phyloP scores from a whole-genome alignment of 129 eudicot genomes.

The Smallanthus sonchifolius region DNA sequence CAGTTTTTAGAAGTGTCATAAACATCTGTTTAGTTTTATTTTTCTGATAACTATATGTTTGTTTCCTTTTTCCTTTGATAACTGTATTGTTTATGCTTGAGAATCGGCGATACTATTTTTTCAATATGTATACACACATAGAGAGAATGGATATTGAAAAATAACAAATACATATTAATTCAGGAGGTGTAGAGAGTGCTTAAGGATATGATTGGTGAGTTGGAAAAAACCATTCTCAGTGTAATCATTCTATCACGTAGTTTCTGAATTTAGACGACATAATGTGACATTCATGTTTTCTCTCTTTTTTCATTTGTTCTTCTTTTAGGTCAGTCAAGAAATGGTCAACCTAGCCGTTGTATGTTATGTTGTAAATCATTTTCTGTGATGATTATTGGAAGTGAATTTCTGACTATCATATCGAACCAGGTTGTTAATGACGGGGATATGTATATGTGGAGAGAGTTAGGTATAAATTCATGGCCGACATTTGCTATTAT shows the following conservation, averaged over 20 bases:
- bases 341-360: not conserved
- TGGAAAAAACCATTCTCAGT: not conserved
- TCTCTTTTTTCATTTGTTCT: not conserved
- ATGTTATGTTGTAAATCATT: not conserved
- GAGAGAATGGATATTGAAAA: not conserved
- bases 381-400: not conserved
- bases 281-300: not conserved
- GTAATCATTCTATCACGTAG: not conserved
- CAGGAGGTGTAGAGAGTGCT: not conserved
- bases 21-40: not conserved
- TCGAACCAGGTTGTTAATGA: conserved; percentile 84
- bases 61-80: not conserved
- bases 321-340: not conserved
- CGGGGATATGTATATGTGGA: conserved; percentile 96
- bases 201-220: not conserved
- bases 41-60: not conserved
- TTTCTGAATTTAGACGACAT: not conserved
- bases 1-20: not conserved
- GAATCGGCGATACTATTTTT: not conserved
- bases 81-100: not conserved
- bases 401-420: conserved; percentile 8
- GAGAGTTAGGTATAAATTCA: conserved; percentile 86
- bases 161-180: not conserved
- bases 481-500: conserved; percentile 97
- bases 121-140: not conserved